phyloP scores from a whole-genome alignment of 2,329 filamentous ascomycete species.

The Fusarium solani-melongenae region DNA sequence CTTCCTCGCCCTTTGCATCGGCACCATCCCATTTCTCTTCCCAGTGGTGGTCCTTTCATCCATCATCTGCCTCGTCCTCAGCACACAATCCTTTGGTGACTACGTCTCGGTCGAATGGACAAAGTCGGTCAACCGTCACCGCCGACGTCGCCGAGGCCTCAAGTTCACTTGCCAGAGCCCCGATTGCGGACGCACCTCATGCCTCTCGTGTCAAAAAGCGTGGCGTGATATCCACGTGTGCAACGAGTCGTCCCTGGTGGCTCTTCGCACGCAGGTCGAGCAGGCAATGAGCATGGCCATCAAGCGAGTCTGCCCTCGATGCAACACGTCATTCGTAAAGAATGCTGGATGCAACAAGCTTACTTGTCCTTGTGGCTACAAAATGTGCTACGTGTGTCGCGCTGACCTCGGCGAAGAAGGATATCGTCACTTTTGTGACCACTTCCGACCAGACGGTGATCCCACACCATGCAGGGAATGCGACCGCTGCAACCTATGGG shows the following conservation, averaged over 20 bases:
- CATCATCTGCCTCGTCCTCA: conserved; percentile 57
- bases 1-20: conserved; percentile 64
- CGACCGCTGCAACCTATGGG: conserved; percentile 81
- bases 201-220: conserved; percentile 81
- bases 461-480: conserved; percentile 79
- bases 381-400: conserved; percentile 98
- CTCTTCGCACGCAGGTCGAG: conserved; percentile 89
- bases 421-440: conserved; percentile 95
- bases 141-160: conserved; percentile 76
- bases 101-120: conserved; percentile 61
- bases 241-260: conserved; percentile 83
- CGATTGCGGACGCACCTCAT: conserved; percentile 76
- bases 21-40: conserved; percentile 67
- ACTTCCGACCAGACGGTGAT: conserved; percentile 87
- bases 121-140: conserved; percentile 73
- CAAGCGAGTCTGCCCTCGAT: conserved; percentile 93
- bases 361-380: conserved; percentile 93
- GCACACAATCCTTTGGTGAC: conserved; percentile 56
- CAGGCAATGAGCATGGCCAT: conserved; percentile 93
- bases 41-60: conserved; percentile 61
- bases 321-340: conserved; percentile 93
- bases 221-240: conserved; percentile 93
- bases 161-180: conserved; percentile 82
- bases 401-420: conserved; percentile 79
- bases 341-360: conserved; percentile 96